phyloP scores from a whole-genome alignment of 352 stramenopile species.

The Phytophthora aleatoria region DNA sequence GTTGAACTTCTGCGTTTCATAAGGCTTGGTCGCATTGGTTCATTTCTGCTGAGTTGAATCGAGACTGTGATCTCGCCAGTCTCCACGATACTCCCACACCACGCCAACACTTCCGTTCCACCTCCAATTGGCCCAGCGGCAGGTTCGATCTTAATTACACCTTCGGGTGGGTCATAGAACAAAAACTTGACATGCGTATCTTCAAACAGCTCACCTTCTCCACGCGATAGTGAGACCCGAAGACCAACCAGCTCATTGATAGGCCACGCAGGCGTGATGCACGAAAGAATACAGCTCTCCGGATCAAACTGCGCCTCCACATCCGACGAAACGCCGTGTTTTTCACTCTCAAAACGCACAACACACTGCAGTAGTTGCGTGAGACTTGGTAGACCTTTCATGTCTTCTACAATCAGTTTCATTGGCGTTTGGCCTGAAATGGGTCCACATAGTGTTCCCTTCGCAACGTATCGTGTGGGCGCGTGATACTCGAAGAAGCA shows the following conservation, averaged over 20 bases:
- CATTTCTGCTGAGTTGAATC: constrained; percentile 34
- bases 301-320: constrained; percentile 51
- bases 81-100: constrained; percentile 70
- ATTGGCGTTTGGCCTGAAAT: constrained; percentile 63
- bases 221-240: constrained; percentile 35
- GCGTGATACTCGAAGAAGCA: constrained; percentile 77
- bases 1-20: not conserved
- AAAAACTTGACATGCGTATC: constrained; percentile 61
- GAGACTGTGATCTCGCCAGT: constrained; percentile 68
- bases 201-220: constrained; percentile 39
- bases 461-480: constrained; percentile 44
- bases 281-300: constrained; percentile 38
- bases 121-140: constrained; percentile 55
- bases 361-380: constrained; percentile 41
- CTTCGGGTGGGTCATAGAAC: constrained; percentile 76
- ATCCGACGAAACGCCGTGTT: constrained; percentile 15
- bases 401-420: constrained; percentile 44
- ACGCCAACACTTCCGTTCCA: constrained; percentile 56
- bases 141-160: constrained; percentile 64
- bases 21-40: not conserved
- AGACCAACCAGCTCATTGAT: constrained; percentile 62
- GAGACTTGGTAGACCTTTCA: constrained; percentile 49
- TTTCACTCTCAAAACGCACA: constrained; percentile 58
- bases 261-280: constrained; percentile 52
- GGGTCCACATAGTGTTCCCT: constrained; percentile 56